These are phyloP conservation scores for Botrytis fragariae DNA, from an alignment of 2,329 filamentous ascomycete species.

Conservation along the genomic window DNA sequence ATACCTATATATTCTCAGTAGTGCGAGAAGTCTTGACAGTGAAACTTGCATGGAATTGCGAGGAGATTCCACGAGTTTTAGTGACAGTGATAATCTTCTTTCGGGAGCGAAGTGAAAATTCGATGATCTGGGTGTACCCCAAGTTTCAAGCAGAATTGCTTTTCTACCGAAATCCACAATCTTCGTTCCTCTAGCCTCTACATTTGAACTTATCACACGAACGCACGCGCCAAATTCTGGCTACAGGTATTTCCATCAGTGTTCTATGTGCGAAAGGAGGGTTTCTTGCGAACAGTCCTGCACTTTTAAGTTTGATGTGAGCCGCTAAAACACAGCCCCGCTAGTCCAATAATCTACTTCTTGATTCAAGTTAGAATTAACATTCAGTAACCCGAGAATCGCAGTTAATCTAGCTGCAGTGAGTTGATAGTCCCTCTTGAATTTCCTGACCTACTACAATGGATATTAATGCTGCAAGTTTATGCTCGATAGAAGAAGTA, in stretches of 20 bases:
- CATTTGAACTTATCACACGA: neutral
- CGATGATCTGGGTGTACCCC: neutral
- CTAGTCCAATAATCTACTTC: neutral
- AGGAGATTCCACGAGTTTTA: neutral
- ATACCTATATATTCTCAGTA: neutral
- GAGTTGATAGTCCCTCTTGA: rapidly evolving
- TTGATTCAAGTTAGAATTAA: no score
- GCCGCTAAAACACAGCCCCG: no score
- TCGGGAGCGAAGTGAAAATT: neutral
- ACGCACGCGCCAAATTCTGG: no score
- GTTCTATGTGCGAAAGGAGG: neutral
- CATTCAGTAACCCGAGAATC: neutral
- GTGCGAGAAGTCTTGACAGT: neutral
- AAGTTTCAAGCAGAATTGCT: no score
- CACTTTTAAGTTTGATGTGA: no score
- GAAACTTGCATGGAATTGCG: neutral
- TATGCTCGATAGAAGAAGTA: neutral
- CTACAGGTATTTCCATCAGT: rapidly evolving
- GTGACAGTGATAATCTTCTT: neutral
- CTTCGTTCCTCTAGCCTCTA: neutral
- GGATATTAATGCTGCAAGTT: neutral
- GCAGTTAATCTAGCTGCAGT: neutral
- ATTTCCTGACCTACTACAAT: neutral
- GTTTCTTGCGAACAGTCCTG: no score
- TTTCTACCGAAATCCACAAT: no score